A percentile compares a stretch with the other conserved stretches of the same genome.
These are phyloP conservation scores for Agaricus sinodeliciosus DNA, from an alignment of 768 basidiomycete species.

Conservation along the genomic window DNA sequence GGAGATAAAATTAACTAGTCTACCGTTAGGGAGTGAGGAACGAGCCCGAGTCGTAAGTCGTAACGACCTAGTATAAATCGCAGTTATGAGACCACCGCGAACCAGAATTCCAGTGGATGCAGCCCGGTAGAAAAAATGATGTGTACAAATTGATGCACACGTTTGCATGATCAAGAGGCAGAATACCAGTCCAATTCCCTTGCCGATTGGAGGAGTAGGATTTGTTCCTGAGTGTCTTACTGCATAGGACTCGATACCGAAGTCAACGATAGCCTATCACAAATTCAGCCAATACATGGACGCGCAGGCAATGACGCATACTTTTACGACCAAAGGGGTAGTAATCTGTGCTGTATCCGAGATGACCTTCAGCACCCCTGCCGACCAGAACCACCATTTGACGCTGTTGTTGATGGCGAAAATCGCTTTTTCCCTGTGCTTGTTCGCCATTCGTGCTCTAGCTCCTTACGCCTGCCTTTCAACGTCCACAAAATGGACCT, in stretches of 20 bases:
- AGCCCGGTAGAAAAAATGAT: slow-evolving; percentile 82
- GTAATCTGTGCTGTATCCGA: slow-evolving; percentile 69
- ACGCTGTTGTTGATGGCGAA: slow-evolving; percentile 74
- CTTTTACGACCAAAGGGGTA: slow-evolving; percentile 75
- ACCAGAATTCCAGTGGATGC: slow-evolving; percentile 72
- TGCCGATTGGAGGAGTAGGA: slow-evolving; percentile 34
- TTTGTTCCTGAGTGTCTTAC: slow-evolving; percentile 32
- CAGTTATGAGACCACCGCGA: slow-evolving; percentile 81
- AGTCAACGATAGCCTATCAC: slow-evolving; percentile 62
- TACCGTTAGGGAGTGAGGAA: slow-evolving; percentile 77
- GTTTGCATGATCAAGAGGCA: slow-evolving; percentile 65
- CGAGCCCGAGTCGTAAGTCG: slow-evolving; percentile 74
- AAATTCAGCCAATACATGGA: background rate
- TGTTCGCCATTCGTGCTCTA: slow-evolving; percentile 61
- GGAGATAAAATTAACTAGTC: slow-evolving; percentile 90
- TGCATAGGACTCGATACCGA: slow-evolving; percentile 55
- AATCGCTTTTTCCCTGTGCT: slow-evolving; percentile 49
- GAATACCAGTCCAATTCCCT: slow-evolving; percentile 72
- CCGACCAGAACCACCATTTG: slow-evolving; percentile 74
- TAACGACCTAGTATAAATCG: slow-evolving; percentile 76
- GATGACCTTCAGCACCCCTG: slow-evolving; percentile 51
- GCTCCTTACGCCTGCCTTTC: slow-evolving; percentile 40
- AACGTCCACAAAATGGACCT: slow-evolving; percentile 56
- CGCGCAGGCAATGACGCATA: slow-evolving; percentile 21
- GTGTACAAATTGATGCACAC: slow-evolving; percentile 55